Conservation (phyloP, 805 yeast genomes). For the Saccharomycopsis guyanensis region DNA sequence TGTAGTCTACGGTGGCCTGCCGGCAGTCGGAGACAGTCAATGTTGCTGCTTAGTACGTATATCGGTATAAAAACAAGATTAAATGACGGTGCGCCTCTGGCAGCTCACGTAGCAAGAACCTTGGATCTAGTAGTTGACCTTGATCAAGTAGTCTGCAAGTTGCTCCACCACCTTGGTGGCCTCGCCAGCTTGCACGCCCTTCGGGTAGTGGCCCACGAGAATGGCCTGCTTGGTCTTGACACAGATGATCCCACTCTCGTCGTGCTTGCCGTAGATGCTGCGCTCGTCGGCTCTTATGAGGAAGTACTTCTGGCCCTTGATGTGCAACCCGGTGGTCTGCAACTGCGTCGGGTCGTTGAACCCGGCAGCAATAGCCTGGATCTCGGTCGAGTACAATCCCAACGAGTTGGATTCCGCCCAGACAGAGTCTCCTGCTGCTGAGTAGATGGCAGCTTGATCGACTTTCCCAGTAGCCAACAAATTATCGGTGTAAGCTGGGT, state of each 20-base stretch:
- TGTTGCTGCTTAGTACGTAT: too few relatives aligned
- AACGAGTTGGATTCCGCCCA: slow-evolving; percentile 85
- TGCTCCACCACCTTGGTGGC: slow-evolving; percentile 94
- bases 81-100: too few relatives aligned
- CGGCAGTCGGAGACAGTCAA: too few relatives aligned
- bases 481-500: slow-evolving; percentile 87
- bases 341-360: slow-evolving; percentile 71
- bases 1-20: too few relatives aligned
- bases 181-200: slow-evolving; percentile 87
- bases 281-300: slow-evolving; percentile 84
- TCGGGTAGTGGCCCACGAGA: slow-evolving; percentile 88
- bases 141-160: slow-evolving; percentile 88
- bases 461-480: slow-evolving; percentile 79
- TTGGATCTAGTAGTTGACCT: slow-evolving; percentile 71
- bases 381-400: slow-evolving; percentile 59
- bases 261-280: slow-evolving; percentile 88
- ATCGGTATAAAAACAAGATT: too few relatives aligned
- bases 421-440: slow-evolving; percentile 87
- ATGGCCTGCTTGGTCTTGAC: slow-evolving; percentile 94
- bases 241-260: slow-evolving; percentile 79
- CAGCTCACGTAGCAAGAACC: too few relatives aligned
- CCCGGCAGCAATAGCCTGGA: slow-evolving; percentile 66
- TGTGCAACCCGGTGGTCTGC: slow-evolving; percentile 81
- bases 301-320: slow-evolving; percentile 81
- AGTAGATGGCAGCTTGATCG: slow-evolving; percentile 88